Evolutionary conservation across 352 stramenopile species (phyloP), one percentile per base, ranked within the genome.

Genomic region (Globisporangium paroecandrum): DNA sequence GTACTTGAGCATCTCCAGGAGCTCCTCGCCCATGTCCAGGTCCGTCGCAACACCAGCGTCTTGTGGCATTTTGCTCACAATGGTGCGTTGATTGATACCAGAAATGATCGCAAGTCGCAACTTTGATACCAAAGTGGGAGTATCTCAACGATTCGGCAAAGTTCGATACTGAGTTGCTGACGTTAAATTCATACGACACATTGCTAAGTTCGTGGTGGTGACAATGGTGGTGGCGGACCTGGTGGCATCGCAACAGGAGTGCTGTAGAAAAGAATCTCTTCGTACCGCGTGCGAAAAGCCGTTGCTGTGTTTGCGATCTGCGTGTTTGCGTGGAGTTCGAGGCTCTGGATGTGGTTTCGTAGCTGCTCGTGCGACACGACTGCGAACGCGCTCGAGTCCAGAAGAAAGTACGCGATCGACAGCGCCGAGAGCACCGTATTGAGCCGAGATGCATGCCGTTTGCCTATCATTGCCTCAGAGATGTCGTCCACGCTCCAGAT

Each of bases 351-450:
- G 25, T 78, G 76, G 0, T 10, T 12, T 25, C 76, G 49, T 24
- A 85, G 68, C 0, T n/a, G 65, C n/a, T 79, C 66, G 20, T 58
- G 63, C n/a, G 77, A 82, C 65, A 92, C 71, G 8, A 68, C 66
- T 0, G 63, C 36, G 38, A 89, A 89, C 20, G 77, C 76, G 4
- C 59, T 69, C 5, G 83, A 90, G 70, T 93, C 82, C 51, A 93
- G 43, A 24, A 93, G 68, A 64, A 90, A 91, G 69, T 85, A 93
- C 58, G 70, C 70, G 59, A 83, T 85, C 9, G 80, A 79, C 10
- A 93, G 62, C 27, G 83, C 77, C 18, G 77, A 89, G 36, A 93
- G 72, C 20, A 72, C 47, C 4, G 77, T 72, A 70, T 89, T 89
- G 24, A 87, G 58, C 9, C 53, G 64, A 18, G n/a, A 24, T 8